Percentiles rank a stretch among this genome's conserved stretches.
These are phyloP conservation scores for Ciborinia camelliae DNA, from an alignment of 2,329 filamentous ascomycete genomes.

Conservation along the genomic window DNA sequence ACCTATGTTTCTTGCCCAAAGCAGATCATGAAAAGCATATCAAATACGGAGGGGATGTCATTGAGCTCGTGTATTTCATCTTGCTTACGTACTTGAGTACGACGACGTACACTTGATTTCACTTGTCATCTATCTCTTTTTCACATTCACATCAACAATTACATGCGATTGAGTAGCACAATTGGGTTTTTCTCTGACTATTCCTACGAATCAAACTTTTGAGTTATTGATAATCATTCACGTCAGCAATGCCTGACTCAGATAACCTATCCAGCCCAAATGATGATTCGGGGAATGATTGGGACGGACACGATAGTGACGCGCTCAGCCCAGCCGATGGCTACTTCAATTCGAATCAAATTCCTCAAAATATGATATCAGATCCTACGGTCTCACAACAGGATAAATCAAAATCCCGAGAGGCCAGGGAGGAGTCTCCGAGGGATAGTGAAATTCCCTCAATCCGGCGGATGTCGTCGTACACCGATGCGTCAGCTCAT, in stretches of 20 bases:
- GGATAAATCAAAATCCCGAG: background rate
- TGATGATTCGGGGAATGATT: conserved; percentile 22
- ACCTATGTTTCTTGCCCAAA: background rate
- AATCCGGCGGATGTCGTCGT: background rate
- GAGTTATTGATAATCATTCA: background rate
- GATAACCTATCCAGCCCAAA: conserved; percentile 31
- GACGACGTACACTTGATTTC: background rate
- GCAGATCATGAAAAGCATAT: background rate
- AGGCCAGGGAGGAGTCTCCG: background rate
- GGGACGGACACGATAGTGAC: conserved; percentile 23
- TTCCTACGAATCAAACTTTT: too few relatives aligned
- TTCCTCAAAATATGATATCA: conserved; percentile 17
- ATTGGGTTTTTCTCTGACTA: background rate
- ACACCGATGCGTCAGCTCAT: conserved; percentile 6
- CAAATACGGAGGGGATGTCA: background rate
- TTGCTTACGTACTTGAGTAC: conserved; percentile 1
- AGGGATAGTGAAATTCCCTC: background rate
- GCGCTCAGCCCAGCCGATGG: conserved; percentile 35
- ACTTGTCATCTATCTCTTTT: background rate
- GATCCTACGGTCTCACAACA: conserved; percentile 4
- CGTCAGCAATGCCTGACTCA: conserved; percentile 20
- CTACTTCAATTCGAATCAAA: conserved; percentile 32
- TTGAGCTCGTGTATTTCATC: background rate
- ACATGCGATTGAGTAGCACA: background rate
- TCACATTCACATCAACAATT: background rate